Percentiles rank a stretch among this genome's conserved stretches.
Conservation (phyloP, 139 green algal genomes). For the Chloropicon primus region DNA sequence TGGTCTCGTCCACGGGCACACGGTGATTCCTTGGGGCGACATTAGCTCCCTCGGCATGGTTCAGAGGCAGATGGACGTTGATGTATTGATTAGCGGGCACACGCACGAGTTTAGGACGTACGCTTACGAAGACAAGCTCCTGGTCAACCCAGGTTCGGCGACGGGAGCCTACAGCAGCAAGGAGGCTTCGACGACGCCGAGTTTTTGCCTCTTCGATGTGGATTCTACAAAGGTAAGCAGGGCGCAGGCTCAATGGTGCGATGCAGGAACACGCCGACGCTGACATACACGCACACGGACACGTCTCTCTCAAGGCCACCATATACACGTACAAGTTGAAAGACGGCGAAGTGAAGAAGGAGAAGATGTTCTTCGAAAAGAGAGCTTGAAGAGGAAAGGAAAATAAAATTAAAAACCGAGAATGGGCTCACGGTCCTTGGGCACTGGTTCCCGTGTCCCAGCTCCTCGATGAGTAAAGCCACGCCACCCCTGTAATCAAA, state of each 20-base stretch:
- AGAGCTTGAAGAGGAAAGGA: not conserved
- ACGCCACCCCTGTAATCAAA: too few relatives aligned
- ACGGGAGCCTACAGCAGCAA: conserved; percentile 69
- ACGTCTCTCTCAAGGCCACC: not conserved
- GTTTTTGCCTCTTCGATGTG: not conserved
- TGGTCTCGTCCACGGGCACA: conserved; percentile 78
- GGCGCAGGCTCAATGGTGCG: too few relatives aligned
- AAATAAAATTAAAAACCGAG: too few relatives aligned
- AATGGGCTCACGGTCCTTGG: too few relatives aligned
- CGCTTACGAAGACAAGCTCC: conserved; percentile 54
- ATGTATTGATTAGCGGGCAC: conserved; percentile 87
- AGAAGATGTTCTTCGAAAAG: not conserved
- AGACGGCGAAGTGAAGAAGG: not conserved
- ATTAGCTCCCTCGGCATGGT: conserved; percentile 55
- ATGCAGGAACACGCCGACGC: too few relatives aligned
- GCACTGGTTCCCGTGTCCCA: too few relatives aligned
- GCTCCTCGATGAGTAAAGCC: too few relatives aligned
- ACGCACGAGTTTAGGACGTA: conserved; percentile 70
- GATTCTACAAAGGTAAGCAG: not conserved
- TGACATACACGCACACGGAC: too few relatives aligned
- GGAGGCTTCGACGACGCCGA: not conserved
- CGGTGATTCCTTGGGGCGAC: conserved; percentile 78
- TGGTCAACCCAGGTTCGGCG: conserved; percentile 86
- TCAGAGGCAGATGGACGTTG: conserved; percentile 66
- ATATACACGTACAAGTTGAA: not conserved